Base-by-base conservation (phyloP, 2,329 filamentous ascomycete species). In the Calonectria crousiana region DNA sequence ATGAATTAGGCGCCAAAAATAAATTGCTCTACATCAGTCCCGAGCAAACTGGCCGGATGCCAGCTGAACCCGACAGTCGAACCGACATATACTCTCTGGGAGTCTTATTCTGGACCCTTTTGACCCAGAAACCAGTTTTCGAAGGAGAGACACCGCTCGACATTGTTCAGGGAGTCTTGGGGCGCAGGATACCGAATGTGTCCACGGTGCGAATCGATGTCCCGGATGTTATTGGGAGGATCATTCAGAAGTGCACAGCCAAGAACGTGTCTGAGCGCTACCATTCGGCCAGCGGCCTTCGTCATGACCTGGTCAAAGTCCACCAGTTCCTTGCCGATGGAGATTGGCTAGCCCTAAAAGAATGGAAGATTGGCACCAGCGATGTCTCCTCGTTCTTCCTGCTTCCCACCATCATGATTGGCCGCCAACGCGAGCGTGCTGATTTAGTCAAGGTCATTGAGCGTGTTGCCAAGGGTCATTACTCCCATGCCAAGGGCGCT, bases 31-130 rank as follows among this genome's bases (percentile, higher is more conserved):
- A 95, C 82, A 97, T 98, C 82, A 96, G 95, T 60, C 96, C 96
- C 0, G 96, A 98, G 82, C 96, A 98, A 86, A 98, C 96, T 3
- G 96, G 96, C 18, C 93, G 96, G 26, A 94, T 98, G 90, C 95
- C 95, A 3, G 95, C 95, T 4, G 96, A 98, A 83, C 96, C 96
- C 1, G 96, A 98, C 84, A 95, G 91, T 53, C 91, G 96, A 51
- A 98, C 96, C 20, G 96, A 98, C 84, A 97, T 98, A 38, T 98
- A 98, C 86, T 96, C 95, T 0, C 87, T 98, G 1, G 96, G 96
- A 5, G 93, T 98, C 49, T 85, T 98, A 1, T 96, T 98, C 83
- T 98, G 95, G 93, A 95, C 91, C 11, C 90, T 97, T 81, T 87
- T 98, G 58, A 94, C 95, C 2, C 95, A 95, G 34, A 91, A 93